phyloP scores from a whole-genome alignment of 495 filamentous ascomycete genomes.

The Geopyxis carbonaria region DNA sequence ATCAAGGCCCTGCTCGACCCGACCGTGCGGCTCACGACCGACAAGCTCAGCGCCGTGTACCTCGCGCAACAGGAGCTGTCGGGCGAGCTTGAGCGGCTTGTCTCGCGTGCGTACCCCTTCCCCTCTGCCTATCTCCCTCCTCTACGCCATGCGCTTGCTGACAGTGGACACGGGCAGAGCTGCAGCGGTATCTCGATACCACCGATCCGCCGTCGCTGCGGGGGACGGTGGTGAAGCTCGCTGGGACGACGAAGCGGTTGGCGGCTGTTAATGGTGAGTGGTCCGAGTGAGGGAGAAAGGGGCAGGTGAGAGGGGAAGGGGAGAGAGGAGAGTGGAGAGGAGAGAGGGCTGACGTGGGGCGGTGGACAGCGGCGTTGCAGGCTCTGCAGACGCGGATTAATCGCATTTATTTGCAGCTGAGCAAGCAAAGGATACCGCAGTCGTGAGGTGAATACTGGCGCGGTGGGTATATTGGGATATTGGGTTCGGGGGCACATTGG shows the following conservation, averaged over 20 bases:
- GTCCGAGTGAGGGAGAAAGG: neutral
- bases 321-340: neutral
- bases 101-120: constrained; percentile 10
- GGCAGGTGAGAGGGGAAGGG: neutral
- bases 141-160: neutral
- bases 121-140: neutral
- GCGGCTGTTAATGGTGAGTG: constrained; percentile 18
- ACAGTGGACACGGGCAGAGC: constrained; percentile 7
- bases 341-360: neutral
- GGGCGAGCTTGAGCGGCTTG: constrained; percentile 18
- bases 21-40: constrained; percentile 21
- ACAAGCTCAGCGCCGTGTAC: constrained; percentile 20
- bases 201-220: constrained; percentile 22
- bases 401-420: constrained; percentile 21
- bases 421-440: constrained; percentile 22
- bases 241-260: constrained; percentile 15
- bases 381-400: constrained; percentile 20
- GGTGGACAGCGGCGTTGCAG: constrained; percentile 12
- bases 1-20: constrained; percentile 22
- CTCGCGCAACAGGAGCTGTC: constrained; percentile 19
- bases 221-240: constrained; percentile 22
- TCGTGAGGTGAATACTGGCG: no score
- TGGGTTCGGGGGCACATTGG: no score
- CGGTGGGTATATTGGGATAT: no score
- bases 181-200: constrained; percentile 21